Evolutionary conservation across 1,284 basidiomycete species (phyloP).

Genomic region (Meira nashicola): DNA sequence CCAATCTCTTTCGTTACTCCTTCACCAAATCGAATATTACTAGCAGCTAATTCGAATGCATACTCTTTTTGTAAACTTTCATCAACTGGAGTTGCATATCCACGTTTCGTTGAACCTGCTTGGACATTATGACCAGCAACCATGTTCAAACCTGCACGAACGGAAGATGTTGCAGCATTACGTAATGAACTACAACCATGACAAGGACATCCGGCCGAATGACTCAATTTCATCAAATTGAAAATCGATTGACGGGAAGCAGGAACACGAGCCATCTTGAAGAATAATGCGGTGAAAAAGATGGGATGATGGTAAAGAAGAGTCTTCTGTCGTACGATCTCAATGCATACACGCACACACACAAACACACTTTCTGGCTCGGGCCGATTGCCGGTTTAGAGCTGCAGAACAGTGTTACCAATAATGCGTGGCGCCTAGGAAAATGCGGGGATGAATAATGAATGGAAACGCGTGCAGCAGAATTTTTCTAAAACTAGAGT

Average conservation of each 20-base stretch:
- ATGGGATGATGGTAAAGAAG: neutral
- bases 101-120: slow-evolving; percentile 27
- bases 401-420: no score
- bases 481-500: no score
- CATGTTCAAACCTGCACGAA: slow-evolving; percentile 38
- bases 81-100: slow-evolving; percentile 73
- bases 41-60: slow-evolving; percentile 93
- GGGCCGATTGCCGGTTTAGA: no score
- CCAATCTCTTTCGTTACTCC: slow-evolving; percentile 67
- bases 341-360: no score
- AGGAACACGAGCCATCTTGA: neutral
- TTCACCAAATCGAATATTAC: slow-evolving; percentile 62
- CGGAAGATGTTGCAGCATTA: slow-evolving; percentile 3
- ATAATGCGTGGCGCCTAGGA: no score
- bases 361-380: no score
- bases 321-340: neutral
- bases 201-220: slow-evolving; percentile 38
- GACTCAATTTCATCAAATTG: slow-evolving; percentile 43
- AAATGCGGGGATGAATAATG: no score
- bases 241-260: slow-evolving; percentile 7
- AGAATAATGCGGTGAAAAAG: neutral
- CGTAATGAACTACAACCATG: slow-evolving; percentile 36
- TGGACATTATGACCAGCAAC: slow-evolving; percentile 31
- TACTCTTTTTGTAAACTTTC: slow-evolving; percentile 72
- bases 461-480: no score